Conservation (phyloP, 164 flowering plant species). For the Warburgia ugandensis region DNA sequence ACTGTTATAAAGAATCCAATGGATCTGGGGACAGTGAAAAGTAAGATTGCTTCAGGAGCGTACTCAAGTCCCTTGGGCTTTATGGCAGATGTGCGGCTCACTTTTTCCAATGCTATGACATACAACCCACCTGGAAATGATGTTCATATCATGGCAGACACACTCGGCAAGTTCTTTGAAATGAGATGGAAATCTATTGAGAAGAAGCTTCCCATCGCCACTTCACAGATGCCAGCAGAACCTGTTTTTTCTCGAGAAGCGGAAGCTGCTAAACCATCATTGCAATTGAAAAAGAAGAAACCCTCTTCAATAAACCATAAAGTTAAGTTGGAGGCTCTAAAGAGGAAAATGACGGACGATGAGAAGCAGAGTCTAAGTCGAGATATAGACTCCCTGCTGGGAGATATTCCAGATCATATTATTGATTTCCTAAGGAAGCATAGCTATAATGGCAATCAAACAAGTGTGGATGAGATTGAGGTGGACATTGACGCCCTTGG, state of each 20-base stretch:
- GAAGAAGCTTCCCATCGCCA: conserved; percentile 39
- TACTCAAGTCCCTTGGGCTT: conserved; percentile 50
- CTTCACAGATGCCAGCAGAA: conserved; percentile 10
- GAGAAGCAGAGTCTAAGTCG: conserved; percentile 51
- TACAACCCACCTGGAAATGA: conserved; percentile 72
- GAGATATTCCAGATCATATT: conserved; percentile 60
- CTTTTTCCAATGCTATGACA: conserved; percentile 73
- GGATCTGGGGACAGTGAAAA: conserved; percentile 77
- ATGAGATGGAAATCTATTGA: conserved; percentile 67
- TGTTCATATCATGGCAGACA: conserved; percentile 57
- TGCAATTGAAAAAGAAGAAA: conserved; percentile 36
- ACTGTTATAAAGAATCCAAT: conserved; percentile 69
- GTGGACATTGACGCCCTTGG: conserved; percentile 64
- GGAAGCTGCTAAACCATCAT: conserved; percentile 13
- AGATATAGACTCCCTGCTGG: conserved; percentile 47
- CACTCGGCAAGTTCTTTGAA: conserved; percentile 57
- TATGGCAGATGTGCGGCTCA: conserved; percentile 71
- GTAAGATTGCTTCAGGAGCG: conserved; percentile 33
- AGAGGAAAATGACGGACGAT: conserved; percentile 39
- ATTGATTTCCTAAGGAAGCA: conserved; percentile 54
- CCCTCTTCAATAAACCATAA: conserved; percentile 14
- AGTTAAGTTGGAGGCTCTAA: conserved; percentile 28
- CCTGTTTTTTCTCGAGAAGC: conserved; percentile 6
- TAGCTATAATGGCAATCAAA: conserved; percentile 31
- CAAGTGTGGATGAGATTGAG: conserved; percentile 70